Evolutionary conservation across 495 filamentous ascomycete species (phyloP).

Genomic region (Rostrohypoxylon terebratum): DNA sequence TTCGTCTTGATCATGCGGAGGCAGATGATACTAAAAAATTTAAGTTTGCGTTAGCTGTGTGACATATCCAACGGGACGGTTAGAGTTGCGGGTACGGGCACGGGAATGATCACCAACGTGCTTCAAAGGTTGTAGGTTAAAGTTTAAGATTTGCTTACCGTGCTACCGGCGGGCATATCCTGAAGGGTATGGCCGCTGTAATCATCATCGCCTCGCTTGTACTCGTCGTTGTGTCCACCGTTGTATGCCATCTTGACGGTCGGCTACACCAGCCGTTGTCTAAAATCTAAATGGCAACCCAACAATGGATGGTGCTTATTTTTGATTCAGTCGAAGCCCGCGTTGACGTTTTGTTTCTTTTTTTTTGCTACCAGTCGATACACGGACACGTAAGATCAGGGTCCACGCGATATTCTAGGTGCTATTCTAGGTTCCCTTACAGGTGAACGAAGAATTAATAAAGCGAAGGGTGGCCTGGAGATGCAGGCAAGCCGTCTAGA

Average conservation of each 20-base stretch:
- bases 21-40: slow-evolving; percentile 62
- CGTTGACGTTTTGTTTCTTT: slow-evolving; percentile 9
- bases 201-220: slow-evolving; percentile 60
- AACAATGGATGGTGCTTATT: slow-evolving; percentile 11
- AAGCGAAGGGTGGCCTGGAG: slow-evolving; percentile 26
- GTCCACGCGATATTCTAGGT: slow-evolving; percentile 29
- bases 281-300: slow-evolving; percentile 10
- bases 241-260: slow-evolving; percentile 61
- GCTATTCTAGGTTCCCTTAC: slow-evolving; percentile 35
- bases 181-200: slow-evolving; percentile 73
- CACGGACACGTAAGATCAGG: slow-evolving; percentile 36
- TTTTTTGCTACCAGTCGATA: slow-evolving; percentile 18
- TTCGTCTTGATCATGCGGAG: slow-evolving; percentile 69
- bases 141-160: slow-evolving; percentile 63
- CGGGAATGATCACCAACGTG: neutral
- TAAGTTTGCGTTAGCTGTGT: slow-evolving; percentile 34
- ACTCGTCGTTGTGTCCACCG: slow-evolving; percentile 60
- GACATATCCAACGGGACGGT: slow-evolving; percentile 30
- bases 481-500: slow-evolving; percentile 33
- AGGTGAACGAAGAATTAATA: slow-evolving; percentile 38
- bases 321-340: slow-evolving; percentile 19
- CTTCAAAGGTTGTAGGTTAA: slow-evolving; percentile 34
- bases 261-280: slow-evolving; percentile 38
- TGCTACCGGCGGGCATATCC: slow-evolving; percentile 70
- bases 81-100: slow-evolving; percentile 22